Evolutionary conservation across 75 land plant genomes (phyloP), one percentile per base, ranked within the genome.

Genomic region (Sequoia sempervirens): DNA sequence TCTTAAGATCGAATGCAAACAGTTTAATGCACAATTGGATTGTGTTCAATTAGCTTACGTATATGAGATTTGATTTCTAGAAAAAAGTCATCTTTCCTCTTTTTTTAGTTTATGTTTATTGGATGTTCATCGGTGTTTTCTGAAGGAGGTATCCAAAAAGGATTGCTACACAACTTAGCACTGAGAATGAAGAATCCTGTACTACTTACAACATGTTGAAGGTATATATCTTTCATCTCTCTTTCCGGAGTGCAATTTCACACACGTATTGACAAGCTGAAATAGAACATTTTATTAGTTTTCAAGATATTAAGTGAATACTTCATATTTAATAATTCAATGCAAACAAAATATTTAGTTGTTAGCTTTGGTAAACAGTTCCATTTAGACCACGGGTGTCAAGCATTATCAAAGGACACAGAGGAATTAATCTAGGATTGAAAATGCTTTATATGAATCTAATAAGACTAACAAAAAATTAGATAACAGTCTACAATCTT

Each of bases 181-280:
- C 96, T 1, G 98, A 97, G 84, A 92, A 87, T 82, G 92, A 97
- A 90, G 99, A 97, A 87, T 89, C 96, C 32, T 97, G 99, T 80
- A 95, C 99, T 73, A 97, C 98, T 11, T 97, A 95, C 83, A 97
- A 97, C 87, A 94, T 97, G 99, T 92, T 97, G 3, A 97, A 97
- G 95, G 99, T 90, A 68, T 13, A 11, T 11, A 50, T 11, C 37
- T 64, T 83, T 75, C 78, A 75, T 34, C 78, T 38, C 15, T 32
- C 38, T 34, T 37, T 17, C 32, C 11, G 38, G 76, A 74, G 36
- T 74, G 40, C 40, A 74, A 13, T 2, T 38, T 4, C 41, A 34
- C 78, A 36, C 34, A 75, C 12, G 41, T 14, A 38, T 75, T 61
- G 28, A 4, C 61, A 56, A 18, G 61, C 17, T 74, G 32, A 74